phyloP scores from a whole-genome alignment of 306 rosid species.

The Arachis hypogaea region DNA sequence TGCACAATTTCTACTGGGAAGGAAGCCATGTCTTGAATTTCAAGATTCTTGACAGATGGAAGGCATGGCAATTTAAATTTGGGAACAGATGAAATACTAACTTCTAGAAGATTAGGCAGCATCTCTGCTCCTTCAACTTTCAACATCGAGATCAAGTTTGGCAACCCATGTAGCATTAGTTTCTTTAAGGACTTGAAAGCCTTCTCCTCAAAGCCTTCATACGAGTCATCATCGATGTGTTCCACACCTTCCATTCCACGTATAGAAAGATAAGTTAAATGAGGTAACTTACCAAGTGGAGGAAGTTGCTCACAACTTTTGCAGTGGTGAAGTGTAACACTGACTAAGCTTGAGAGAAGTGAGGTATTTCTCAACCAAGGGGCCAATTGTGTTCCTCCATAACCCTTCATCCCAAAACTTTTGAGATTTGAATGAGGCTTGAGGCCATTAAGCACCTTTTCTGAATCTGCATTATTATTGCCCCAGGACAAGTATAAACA shows the following conservation, averaged over 20 bases:
- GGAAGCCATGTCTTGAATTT: neutral
- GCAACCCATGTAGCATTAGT: neutral
- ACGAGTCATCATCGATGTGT: neutral
- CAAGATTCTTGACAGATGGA: neutral
- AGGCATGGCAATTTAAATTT: neutral
- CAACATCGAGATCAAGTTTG: constrained; percentile 26
- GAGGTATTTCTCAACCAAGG: neutral
- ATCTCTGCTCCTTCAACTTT: neutral
- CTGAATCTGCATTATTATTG: neutral
- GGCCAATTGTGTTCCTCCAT: neutral
- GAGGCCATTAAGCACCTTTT: constrained; percentile 9
- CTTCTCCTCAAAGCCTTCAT: neutral
- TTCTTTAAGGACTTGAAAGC: constrained; percentile 16
- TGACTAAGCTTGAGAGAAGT: neutral
- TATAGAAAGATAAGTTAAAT: neutral
- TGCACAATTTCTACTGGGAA: neutral
- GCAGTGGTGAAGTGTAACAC: neutral
- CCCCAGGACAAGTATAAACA: neutral
- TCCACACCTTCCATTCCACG: neutral
- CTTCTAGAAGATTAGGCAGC: neutral
- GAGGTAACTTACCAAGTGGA: constrained; percentile 20
- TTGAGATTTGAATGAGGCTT: constrained; percentile 1
- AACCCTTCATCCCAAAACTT: neutral
- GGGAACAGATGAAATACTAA: neutral
- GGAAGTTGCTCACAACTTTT: neutral